These are phyloP conservation scores for Clarireedia hainanense DNA, from an alignment of 2,329 filamentous ascomycete species.

Conservation along the genomic window DNA sequence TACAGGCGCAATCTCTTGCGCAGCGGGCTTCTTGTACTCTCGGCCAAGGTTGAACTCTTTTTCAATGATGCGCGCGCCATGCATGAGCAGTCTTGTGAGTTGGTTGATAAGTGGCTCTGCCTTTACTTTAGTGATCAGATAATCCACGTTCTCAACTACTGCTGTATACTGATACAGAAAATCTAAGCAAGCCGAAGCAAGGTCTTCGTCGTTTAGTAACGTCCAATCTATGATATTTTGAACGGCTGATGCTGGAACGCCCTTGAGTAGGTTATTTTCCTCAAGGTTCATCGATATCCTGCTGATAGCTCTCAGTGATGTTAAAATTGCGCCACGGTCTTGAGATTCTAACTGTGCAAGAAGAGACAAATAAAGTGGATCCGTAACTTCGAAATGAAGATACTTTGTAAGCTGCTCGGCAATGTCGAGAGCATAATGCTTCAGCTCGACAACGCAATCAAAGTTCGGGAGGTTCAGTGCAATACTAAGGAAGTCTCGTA, in stretches of 20 bases:
- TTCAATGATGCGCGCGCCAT: constrained; percentile 58
- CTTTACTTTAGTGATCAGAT: constrained; percentile 53
- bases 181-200: constrained; percentile 81
- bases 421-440: constrained; percentile 86
- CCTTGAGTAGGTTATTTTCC: constrained; percentile 66
- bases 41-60: constrained; percentile 51
- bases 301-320: constrained; percentile 70
- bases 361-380: constrained; percentile 73
- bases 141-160: constrained; percentile 74
- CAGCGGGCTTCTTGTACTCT: constrained; percentile 48
- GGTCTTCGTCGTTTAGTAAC: constrained; percentile 79
- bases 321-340: constrained; percentile 77
- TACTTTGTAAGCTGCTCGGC: constrained; percentile 84
- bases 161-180: constrained; percentile 95
- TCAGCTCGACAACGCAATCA: constrained; percentile 70
- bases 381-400: constrained; percentile 60
- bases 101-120: constrained; percentile 66
- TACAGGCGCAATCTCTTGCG: constrained; percentile 56
- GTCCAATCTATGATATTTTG: constrained; percentile 66
- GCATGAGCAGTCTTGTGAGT: constrained; percentile 69
- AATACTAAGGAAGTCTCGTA: constrained; percentile 79
- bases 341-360: constrained; percentile 55
- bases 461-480: constrained; percentile 68
- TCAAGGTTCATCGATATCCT: constrained; percentile 84
- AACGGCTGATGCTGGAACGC: constrained; percentile 58